These are phyloP conservation scores for Azolla pinnata DNA, from an alignment of 75 land plant genomes.

Conservation along the genomic window DNA sequence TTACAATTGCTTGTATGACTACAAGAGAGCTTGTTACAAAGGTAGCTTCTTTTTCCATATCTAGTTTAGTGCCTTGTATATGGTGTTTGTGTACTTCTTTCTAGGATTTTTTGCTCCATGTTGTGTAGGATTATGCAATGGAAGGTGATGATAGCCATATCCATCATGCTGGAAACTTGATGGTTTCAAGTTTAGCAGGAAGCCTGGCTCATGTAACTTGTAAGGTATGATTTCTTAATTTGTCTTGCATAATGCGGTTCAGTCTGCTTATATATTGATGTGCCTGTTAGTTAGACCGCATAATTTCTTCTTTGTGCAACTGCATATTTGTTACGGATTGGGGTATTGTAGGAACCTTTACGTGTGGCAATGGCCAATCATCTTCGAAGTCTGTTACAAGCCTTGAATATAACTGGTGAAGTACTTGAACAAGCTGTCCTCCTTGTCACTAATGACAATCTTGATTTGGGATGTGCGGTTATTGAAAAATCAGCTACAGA, in stretches of 20 bases:
- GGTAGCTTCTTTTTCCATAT: slow-evolving; percentile 24
- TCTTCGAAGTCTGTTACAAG: slow-evolving; percentile 50
- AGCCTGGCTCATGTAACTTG: slow-evolving; percentile 99
- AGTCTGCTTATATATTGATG: too few species aligned
- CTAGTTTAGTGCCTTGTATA: neutral
- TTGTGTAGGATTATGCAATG: slow-evolving; percentile 82
- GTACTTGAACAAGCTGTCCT: slow-evolving; percentile 69
- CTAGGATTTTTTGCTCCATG: neutral
- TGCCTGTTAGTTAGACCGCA: too few species aligned
- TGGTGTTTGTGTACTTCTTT: neutral
- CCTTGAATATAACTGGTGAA: slow-evolving; percentile 33
- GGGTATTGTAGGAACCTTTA: slow-evolving; percentile 84
- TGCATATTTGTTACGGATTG: too few species aligned
- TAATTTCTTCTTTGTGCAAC: too few species aligned
- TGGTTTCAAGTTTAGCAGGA: slow-evolving; percentile 95
- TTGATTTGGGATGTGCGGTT: slow-evolving; percentile 88
- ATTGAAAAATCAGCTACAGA: slow-evolving; percentile 92
- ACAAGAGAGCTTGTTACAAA: slow-evolving; percentile 89
- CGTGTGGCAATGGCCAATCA: slow-evolving; percentile 70
- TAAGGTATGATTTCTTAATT: slow-evolving; percentile 45
- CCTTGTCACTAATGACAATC: slow-evolving; percentile 80
- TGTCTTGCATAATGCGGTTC: neutral
- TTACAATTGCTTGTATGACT: slow-evolving; percentile 81
- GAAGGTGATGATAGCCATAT: slow-evolving; percentile 82
- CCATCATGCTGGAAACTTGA: slow-evolving; percentile 67